These are phyloP conservation scores for Earliella scabrosa DNA, from an alignment of 1,284 basidiomycete genomes.

Conservation along the genomic window DNA sequence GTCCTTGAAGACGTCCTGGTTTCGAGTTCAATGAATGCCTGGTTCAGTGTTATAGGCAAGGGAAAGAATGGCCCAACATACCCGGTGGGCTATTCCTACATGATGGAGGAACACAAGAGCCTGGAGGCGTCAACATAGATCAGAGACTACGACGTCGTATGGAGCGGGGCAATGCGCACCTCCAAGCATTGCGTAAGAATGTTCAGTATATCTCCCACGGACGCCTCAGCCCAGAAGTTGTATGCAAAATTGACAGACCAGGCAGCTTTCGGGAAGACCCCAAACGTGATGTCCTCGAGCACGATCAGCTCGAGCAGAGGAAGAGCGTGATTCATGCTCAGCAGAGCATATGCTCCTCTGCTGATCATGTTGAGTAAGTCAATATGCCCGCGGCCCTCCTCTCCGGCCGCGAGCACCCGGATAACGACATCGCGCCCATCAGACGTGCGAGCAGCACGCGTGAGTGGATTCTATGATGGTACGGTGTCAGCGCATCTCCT, in stretches of 20 bases:
- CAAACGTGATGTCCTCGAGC: slow-evolving; percentile 35
- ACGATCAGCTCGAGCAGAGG: slow-evolving; percentile 31
- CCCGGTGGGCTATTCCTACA: slow-evolving; percentile 3
- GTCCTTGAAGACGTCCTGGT: slow-evolving; percentile 19
- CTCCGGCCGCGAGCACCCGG: background rate
- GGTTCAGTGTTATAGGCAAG: background rate
- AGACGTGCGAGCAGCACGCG: too few relatives aligned
- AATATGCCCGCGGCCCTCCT: background rate
- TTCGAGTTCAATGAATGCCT: too few relatives aligned
- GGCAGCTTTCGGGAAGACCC: slow-evolving; percentile 34
- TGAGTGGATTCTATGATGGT: too few relatives aligned
- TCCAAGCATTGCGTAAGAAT: slow-evolving; percentile 36
- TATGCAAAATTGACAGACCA: slow-evolving; percentile 1
- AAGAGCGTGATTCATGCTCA: background rate
- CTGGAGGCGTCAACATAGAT: too few relatives aligned
- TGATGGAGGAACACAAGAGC: slow-evolving; percentile 5
- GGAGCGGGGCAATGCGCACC: slow-evolving; percentile 2
- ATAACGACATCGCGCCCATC: background rate
- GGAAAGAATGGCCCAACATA: background rate
- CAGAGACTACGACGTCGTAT: background rate
- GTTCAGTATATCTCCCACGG: slow-evolving; percentile 36
- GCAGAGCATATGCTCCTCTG: too few relatives aligned
- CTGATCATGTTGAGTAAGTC: background rate
- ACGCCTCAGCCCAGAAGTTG: slow-evolving; percentile 28
- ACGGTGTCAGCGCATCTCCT: too few relatives aligned